These are phyloP conservation scores for Dactylellina leptospora DNA, from an alignment of 2,329 filamentous ascomycete genomes.

Conservation along the genomic window DNA sequence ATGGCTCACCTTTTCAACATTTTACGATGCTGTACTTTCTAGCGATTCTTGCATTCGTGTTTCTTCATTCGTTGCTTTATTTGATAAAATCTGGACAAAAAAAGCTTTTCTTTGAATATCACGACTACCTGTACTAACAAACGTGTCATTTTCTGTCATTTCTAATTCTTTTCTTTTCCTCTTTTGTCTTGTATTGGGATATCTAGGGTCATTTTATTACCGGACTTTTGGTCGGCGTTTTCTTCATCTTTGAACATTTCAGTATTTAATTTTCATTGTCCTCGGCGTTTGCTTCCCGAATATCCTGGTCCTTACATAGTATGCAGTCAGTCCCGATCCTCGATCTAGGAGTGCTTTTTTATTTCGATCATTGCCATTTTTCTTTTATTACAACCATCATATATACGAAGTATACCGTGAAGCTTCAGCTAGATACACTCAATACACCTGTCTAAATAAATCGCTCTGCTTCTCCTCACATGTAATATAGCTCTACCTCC, in stretches of 20 bases:
- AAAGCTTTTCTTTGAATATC: conserved; percentile 10
- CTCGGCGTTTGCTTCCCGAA: not conserved
- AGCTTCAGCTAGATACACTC: too few species aligned
- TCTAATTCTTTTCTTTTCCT: not conserved
- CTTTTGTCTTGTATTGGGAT: conserved; percentile 9
- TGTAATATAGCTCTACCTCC: too few species aligned
- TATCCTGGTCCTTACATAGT: not conserved
- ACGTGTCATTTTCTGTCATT: not conserved
- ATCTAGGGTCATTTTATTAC: conserved; percentile 17
- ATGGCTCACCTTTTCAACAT: too few species aligned
- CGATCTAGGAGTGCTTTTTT: too few species aligned
- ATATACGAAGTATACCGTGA: too few species aligned
- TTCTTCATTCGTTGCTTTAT: not conserved
- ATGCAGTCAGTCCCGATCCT: too few species aligned
- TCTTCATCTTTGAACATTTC: conserved; percentile 5
- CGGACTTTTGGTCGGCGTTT: conserved; percentile 35
- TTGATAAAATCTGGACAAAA: not conserved
- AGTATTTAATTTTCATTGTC: conserved; percentile 4
- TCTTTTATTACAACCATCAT: too few species aligned
- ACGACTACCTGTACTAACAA: conserved; percentile 18
- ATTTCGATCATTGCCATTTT: too few species aligned
- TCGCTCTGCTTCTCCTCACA: too few species aligned
- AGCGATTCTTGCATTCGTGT: not conserved
- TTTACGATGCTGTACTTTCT: not conserved
- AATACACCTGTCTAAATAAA: too few species aligned